Conservation (phyloP, 1,139 yeast species). For the Geotrichum restrictum region DNA sequence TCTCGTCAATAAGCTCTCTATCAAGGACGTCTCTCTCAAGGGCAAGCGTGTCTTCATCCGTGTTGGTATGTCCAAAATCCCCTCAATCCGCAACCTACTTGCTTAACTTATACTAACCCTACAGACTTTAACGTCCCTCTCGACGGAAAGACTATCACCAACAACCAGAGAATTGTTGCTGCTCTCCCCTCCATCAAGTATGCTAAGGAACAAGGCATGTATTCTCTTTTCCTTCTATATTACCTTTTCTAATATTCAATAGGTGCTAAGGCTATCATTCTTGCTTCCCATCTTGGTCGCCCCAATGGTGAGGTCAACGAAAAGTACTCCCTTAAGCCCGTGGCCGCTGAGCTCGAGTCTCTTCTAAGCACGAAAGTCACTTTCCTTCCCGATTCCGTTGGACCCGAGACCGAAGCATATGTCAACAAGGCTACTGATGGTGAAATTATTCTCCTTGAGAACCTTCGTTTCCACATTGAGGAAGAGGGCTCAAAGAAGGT, state of each 20-base stretch:
- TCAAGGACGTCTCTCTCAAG: conserved; percentile 78
- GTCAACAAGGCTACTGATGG: conserved; percentile 70
- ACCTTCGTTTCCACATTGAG: conserved; percentile 92
- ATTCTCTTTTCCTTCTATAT: neutral
- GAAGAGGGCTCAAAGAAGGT: conserved; percentile 93
- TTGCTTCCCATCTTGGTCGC: conserved; percentile 96
- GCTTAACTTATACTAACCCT: neutral
- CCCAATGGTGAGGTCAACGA: conserved; percentile 86
- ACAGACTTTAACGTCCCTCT: conserved; percentile 88
- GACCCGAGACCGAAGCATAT: conserved; percentile 73
- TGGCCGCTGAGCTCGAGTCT: conserved; percentile 75
- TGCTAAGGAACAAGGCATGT: conserved; percentile 62
- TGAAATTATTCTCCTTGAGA: conserved; percentile 77
- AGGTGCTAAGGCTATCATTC: conserved; percentile 80
- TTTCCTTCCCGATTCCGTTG: conserved; percentile 85
- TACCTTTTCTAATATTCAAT: neutral
- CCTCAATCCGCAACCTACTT: neutral
- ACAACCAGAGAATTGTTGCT: conserved; percentile 97
- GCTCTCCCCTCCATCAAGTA: conserved; percentile 95
- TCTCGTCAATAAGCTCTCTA: conserved; percentile 83
- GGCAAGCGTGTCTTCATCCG: conserved; percentile 94
- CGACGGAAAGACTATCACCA: conserved; percentile 92
- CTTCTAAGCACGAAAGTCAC: conserved; percentile 66
- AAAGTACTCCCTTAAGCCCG: conserved; percentile 88
- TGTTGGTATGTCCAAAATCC: conserved; percentile 48